phyloP scores from a whole-genome alignment of 164 flowering plant species.

The Chimonanthus praecox region DNA sequence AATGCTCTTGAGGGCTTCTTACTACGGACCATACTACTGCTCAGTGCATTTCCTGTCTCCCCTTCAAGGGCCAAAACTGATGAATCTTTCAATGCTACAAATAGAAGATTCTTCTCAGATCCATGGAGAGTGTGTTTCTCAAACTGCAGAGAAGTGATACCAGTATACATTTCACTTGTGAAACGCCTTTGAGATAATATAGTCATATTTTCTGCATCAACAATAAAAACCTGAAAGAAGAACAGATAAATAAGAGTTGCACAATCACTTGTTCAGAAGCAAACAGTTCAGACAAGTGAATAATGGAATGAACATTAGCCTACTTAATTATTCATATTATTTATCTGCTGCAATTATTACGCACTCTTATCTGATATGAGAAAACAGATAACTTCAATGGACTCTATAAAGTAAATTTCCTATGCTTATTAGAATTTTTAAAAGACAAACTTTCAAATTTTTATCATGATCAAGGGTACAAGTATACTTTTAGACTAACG shows the following conservation, averaged over 20 bases:
- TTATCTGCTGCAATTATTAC: too few relatives aligned
- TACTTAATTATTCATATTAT: too few relatives aligned
- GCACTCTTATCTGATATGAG: too few relatives aligned
- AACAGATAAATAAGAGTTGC: not conserved
- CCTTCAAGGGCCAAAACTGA: slow-evolving; percentile 68
- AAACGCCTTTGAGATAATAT: slow-evolving; percentile 49
- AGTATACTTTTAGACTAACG: not conserved
- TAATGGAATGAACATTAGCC: not conserved
- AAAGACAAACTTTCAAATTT: not conserved
- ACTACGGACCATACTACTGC: slow-evolving; percentile 43
- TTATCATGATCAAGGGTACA: not conserved
- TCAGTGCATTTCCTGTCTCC: slow-evolving; percentile 56
- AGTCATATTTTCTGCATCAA: slow-evolving; percentile 56
- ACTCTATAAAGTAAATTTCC: too few relatives aligned
- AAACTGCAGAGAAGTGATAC: slow-evolving; percentile 59
- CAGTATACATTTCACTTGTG: slow-evolving; percentile 51
- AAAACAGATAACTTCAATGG: too few relatives aligned
- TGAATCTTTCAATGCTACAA: slow-evolving; percentile 73
- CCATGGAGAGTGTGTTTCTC: slow-evolving; percentile 59
- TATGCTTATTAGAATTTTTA: too few relatives aligned
- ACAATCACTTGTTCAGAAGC: too few relatives aligned
- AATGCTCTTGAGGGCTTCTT: slow-evolving; percentile 72
- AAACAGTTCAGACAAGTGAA: not conserved
- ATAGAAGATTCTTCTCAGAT: slow-evolving; percentile 66
- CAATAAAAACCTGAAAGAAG: slow-evolving; percentile 50